Evolutionary conservation across 805 yeast genomes (phyloP).

Genomic region (Metschnikowia amazonensis): DNA sequence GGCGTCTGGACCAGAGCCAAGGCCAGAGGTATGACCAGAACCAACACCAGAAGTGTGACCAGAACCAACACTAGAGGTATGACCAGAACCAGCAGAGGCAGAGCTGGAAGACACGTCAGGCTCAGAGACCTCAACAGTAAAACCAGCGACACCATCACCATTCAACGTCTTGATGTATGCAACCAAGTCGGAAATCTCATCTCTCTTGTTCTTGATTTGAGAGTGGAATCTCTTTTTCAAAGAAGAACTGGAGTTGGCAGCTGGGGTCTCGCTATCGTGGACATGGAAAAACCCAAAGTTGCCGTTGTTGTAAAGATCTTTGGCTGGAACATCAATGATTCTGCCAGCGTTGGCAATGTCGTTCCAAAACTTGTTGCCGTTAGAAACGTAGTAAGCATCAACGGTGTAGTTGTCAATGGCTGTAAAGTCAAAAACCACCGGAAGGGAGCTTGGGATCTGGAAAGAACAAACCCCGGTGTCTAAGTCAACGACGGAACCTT

Average conservation of each 20-base stretch:
- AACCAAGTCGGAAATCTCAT: slow-evolving; percentile 24
- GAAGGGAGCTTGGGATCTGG: slow-evolving; percentile 28
- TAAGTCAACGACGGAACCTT: slow-evolving; percentile 35
- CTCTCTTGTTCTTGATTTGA: slow-evolving; percentile 30
- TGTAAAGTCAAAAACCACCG: slow-evolving; percentile 25
- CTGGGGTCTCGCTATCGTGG: slow-evolving; percentile 25
- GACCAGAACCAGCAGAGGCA: background rate
- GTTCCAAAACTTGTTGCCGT: slow-evolving; percentile 26
- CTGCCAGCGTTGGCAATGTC: slow-evolving; percentile 33
- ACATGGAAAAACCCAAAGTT: slow-evolving; percentile 28
- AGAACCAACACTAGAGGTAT: slow-evolving; percentile 4
- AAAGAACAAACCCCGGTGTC: slow-evolving; percentile 40
- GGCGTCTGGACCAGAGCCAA: slow-evolving; percentile 16
- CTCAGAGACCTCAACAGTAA: slow-evolving; percentile 8
- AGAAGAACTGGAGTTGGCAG: slow-evolving; percentile 39
- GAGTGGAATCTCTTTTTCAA: slow-evolving; percentile 35
- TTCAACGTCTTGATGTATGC: slow-evolving; percentile 22
- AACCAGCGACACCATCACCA: slow-evolving; percentile 21
- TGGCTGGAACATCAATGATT: slow-evolving; percentile 32
- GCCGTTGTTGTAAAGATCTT: slow-evolving; percentile 22
- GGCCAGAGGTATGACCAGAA: no score
- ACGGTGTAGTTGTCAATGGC: slow-evolving; percentile 30
- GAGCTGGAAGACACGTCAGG: slow-evolving; percentile 14
- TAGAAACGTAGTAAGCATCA: slow-evolving; percentile 33
- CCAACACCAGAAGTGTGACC: slow-evolving; percentile 8